Conservation (phyloP, 352 stramenopile species). For the Pseudoperonospora humuli region DNA sequence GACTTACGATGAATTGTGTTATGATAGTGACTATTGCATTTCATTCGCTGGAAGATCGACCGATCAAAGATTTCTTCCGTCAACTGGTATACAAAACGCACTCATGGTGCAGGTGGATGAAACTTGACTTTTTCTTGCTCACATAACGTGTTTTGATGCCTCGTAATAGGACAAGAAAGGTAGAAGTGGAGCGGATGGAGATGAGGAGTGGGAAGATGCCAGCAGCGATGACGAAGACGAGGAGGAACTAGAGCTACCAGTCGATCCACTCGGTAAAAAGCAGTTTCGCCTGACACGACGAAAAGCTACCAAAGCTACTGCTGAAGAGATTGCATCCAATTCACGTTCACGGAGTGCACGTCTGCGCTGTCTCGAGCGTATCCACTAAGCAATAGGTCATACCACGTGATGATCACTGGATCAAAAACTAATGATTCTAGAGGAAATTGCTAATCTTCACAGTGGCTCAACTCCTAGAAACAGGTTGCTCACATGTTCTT, state of each 20-base stretch:
- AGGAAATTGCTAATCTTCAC: neutral
- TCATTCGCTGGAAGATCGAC: slow-evolving; percentile 76
- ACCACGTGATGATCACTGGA: neutral
- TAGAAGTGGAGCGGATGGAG: slow-evolving; percentile 10
- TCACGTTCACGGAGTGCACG: slow-evolving; percentile 59
- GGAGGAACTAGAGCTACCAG: slow-evolving; percentile 12
- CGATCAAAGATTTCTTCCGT: slow-evolving; percentile 74
- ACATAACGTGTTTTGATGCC: neutral
- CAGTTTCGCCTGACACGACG: slow-evolving; percentile 52
- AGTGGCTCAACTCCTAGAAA: neutral
- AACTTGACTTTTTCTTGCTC: neutral
- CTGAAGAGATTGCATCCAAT: slow-evolving; percentile 57
- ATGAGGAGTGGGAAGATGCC: slow-evolving; percentile 17
- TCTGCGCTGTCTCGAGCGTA: slow-evolving; percentile 63
- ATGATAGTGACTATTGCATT: slow-evolving; percentile 71
- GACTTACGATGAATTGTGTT: slow-evolving; percentile 5
- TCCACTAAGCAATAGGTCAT: slow-evolving; percentile 19
- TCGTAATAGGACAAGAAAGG: slow-evolving; percentile 31
- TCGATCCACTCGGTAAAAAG: slow-evolving; percentile 27
- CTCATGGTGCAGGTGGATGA: neutral
- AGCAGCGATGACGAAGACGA: slow-evolving; percentile 20
- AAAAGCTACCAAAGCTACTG: slow-evolving; percentile 60
- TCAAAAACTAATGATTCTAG: neutral
- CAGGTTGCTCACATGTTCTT: slow-evolving; percentile 23
- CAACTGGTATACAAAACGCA: slow-evolving; percentile 39